Conservation (phyloP, 305 asterid genomes). For the Fraxinus albicans region DNA sequence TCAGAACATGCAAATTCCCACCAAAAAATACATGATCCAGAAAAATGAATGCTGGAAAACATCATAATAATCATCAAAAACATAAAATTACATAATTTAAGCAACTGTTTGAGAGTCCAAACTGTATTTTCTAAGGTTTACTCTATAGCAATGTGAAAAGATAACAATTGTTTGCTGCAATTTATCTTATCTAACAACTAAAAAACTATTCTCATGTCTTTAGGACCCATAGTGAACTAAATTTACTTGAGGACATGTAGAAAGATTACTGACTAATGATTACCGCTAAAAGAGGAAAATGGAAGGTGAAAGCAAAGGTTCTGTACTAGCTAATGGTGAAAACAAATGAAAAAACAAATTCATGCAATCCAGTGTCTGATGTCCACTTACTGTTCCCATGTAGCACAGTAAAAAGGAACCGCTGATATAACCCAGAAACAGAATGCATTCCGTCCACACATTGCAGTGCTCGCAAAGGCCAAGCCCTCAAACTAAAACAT, state of each 20-base stretch:
- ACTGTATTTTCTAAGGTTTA: not conserved
- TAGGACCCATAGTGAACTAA: not conserved
- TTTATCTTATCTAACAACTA: not conserved
- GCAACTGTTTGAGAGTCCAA: not conserved
- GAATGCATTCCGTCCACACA: slow-evolving; percentile 76
- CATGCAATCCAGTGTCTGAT: not conserved
- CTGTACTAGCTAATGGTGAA: not conserved
- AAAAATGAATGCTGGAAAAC: not conserved
- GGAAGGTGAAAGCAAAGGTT: not conserved
- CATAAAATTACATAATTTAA: not conserved
- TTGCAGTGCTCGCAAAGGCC: slow-evolving; percentile 73
- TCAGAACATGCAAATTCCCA: not conserved
- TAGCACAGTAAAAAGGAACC: slow-evolving; percentile 76
- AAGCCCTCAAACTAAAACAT: slow-evolving; percentile 63
- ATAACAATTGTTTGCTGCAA: not conserved
- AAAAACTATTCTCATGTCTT: not conserved
- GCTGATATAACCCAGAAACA: slow-evolving; percentile 96
- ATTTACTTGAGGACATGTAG: not conserved
- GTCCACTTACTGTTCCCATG: slow-evolving; percentile 75
- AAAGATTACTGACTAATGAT: not conserved
- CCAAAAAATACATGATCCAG: not conserved
- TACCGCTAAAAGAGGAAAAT: not conserved
- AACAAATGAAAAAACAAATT: not conserved
- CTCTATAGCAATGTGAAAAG: not conserved
- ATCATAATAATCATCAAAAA: slow-evolving; percentile 9